phyloP scores from a whole-genome alignment of 148 eudicot genomes.

The Spergularia bocconei region DNA sequence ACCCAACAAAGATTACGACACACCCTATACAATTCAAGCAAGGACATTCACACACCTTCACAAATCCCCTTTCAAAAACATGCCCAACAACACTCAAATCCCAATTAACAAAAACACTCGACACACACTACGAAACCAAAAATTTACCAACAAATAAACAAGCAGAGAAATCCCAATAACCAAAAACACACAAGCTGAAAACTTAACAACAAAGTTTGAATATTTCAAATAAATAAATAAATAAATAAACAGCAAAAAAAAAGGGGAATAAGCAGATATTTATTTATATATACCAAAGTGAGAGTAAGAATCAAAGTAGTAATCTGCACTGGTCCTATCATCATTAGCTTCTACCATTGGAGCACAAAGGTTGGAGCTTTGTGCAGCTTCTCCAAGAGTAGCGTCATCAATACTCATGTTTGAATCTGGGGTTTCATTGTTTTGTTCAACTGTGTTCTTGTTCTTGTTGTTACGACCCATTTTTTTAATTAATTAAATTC shows the following conservation, averaged over 20 bases:
- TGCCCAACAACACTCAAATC: neutral
- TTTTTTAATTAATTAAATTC: neutral
- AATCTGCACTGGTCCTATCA: constrained; percentile 94
- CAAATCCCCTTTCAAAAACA: neutral
- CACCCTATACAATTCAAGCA: neutral
- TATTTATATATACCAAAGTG: constrained; percentile 62
- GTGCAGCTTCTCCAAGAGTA: constrained; percentile 38
- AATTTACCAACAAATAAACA: neutral
- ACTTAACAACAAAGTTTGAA: neutral
- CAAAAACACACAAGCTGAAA: neutral
- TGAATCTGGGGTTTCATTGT: constrained; percentile 22
- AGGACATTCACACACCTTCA: too few relatives aligned
- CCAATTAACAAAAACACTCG: neutral
- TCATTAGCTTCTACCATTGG: constrained; percentile 51
- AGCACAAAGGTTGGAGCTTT: constrained; percentile 48
- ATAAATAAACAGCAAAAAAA: too few relatives aligned
- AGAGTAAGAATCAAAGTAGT: constrained; percentile 97
- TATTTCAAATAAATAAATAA: neutral
- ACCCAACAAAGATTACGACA: neutral
- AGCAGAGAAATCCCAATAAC: neutral
- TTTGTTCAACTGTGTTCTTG: constrained; percentile 8
- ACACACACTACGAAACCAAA: neutral
- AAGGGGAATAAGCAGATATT: neutral
- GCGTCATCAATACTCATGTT: constrained; percentile 41
- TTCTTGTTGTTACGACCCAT: constrained; percentile 45